These are phyloP conservation scores for Magnaporthales sp. DNA, from an alignment of 2,329 filamentous ascomycete genomes.

Conservation along the genomic window DNA sequence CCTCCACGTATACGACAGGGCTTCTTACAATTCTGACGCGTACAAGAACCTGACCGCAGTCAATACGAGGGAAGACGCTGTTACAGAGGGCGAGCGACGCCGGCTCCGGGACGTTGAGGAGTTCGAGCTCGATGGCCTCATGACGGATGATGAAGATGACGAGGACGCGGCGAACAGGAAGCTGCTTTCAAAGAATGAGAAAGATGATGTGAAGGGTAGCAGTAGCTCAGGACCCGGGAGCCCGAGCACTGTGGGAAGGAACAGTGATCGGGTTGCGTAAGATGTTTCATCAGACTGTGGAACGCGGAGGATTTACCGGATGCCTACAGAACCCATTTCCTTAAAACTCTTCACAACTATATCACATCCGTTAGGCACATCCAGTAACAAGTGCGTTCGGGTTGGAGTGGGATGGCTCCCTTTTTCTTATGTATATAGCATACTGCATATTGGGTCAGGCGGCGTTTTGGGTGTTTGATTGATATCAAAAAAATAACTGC, in stretches of 20 bases:
- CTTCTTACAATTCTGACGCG: slow-evolving; percentile 24
- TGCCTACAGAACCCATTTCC: neutral
- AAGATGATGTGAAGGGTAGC: slow-evolving; percentile 32
- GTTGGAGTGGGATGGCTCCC: neutral
- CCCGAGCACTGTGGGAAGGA: slow-evolving; percentile 39
- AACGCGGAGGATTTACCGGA: neutral
- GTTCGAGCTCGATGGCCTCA: slow-evolving; percentile 85
- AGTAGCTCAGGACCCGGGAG: slow-evolving; percentile 31
- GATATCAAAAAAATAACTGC: neutral
- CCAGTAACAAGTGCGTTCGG: neutral
- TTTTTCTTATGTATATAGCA: slow-evolving; percentile 1
- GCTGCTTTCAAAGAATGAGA: slow-evolving; percentile 39
- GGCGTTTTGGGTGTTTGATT: neutral
- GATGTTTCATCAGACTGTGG: neutral
- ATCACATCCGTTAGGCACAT: neutral
- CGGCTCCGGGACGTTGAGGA: slow-evolving; percentile 76
- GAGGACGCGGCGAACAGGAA: slow-evolving; percentile 30
- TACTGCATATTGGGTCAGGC: neutral
- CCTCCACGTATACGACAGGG: slow-evolving; percentile 70
- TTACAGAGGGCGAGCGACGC: slow-evolving; percentile 33
- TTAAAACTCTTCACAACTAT: neutral
- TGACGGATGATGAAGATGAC: slow-evolving; percentile 76
- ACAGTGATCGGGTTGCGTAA: slow-evolving; percentile 26
- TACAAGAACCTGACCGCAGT: slow-evolving; percentile 6
- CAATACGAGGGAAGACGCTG: slow-evolving; percentile 22